Conservation (phyloP, 495 filamentous ascomycete species). For the Cryomyces antarcticus region DNA sequence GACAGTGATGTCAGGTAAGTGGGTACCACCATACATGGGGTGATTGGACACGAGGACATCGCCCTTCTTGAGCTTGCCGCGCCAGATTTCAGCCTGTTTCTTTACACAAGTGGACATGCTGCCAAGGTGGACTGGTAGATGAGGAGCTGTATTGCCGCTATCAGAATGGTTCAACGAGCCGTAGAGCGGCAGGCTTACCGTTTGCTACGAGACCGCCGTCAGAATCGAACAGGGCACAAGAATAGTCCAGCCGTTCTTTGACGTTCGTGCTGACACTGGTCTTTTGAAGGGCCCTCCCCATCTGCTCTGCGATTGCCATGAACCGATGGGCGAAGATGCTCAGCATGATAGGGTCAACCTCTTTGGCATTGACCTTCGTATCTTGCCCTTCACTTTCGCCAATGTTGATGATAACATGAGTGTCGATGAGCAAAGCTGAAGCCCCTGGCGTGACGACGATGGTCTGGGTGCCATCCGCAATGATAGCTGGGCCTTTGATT, state of each 20-base stretch:
- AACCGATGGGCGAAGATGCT: conserved; percentile 93
- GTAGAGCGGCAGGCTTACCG: conserved; percentile 17
- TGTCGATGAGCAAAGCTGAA: conserved; percentile 50
- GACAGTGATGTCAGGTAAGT: conserved; percentile 84
- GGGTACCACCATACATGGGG: conserved; percentile 78
- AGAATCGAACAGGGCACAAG: conserved; percentile 83
- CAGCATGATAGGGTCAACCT: conserved; percentile 71
- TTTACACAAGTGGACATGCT: conserved; percentile 89
- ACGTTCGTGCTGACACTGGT: conserved; percentile 96
- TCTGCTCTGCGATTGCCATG: conserved; percentile 98
- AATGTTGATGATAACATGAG: conserved; percentile 54
- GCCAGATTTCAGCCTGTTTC: conserved; percentile 86
- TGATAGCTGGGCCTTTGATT: conserved; percentile 67
- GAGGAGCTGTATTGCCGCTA: conserved; percentile 35
- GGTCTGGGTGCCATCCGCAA: conserved; percentile 90
- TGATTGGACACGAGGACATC: conserved; percentile 95
- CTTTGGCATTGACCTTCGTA: conserved; percentile 25
- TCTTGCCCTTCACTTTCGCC: conserved; percentile 35
- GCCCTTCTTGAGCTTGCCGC: conserved; percentile 67
- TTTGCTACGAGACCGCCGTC: conserved; percentile 88
- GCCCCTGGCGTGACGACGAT: conserved; percentile 76
- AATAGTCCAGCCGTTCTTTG: conserved; percentile 92
- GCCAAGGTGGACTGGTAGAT: conserved; percentile 83
- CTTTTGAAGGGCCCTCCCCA: conserved; percentile 90
- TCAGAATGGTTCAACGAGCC: neutral